Evolutionary conservation across 2,329 filamentous ascomycete genomes (phyloP).

Genomic region (Cladosporium sp.): DNA sequence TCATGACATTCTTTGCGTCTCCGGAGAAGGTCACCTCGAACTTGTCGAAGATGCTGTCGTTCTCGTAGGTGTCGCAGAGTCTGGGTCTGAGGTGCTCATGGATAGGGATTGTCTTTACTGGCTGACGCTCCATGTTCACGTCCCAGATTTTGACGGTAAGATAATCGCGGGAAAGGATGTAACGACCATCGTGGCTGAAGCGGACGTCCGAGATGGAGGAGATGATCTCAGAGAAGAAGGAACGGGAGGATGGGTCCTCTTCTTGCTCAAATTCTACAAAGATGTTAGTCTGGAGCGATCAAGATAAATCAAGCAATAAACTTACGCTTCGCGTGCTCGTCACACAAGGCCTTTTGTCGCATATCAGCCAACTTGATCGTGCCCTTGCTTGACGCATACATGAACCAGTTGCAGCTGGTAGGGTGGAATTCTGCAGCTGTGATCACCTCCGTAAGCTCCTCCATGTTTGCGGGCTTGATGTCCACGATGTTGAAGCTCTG

Average conservation of each 20-base stretch:
- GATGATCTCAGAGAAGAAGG: slow-evolving; percentile 99
- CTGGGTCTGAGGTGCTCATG: slow-evolving; percentile 94
- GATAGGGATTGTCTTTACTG: slow-evolving; percentile 97
- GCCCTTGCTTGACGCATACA: slow-evolving; percentile 99
- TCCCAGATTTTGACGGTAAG: slow-evolving; percentile 99
- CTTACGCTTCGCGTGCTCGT: slow-evolving; percentile 92
- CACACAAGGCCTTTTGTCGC: slow-evolving; percentile 93
- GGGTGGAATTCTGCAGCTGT: slow-evolving; percentile 98
- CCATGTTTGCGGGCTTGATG: slow-evolving; percentile 99
- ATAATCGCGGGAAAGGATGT: slow-evolving; percentile 97
- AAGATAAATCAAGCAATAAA: slow-evolving; percentile 26
- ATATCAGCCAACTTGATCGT: slow-evolving; percentile 99
- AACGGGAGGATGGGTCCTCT: slow-evolving; percentile 93
- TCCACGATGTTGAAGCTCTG: slow-evolving; percentile 99
- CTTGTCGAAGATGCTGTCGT: slow-evolving; percentile 99
- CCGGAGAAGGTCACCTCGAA: slow-evolving; percentile 99
- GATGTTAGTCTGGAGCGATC: slow-evolving; percentile 24
- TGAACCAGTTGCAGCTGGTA: slow-evolving; percentile 98
- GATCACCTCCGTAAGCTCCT: slow-evolving; percentile 97
- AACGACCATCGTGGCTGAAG: slow-evolving; percentile 93
- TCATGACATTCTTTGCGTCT: slow-evolving; percentile 99
- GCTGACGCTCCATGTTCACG: slow-evolving; percentile 97
- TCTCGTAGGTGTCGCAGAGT: slow-evolving; percentile 97
- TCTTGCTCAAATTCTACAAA: slow-evolving; percentile 92
- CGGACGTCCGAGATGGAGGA: slow-evolving; percentile 98